Evolutionary conservation across 2,329 filamentous ascomycete genomes (phyloP).

Genomic region (Botrytis tulipae): DNA sequence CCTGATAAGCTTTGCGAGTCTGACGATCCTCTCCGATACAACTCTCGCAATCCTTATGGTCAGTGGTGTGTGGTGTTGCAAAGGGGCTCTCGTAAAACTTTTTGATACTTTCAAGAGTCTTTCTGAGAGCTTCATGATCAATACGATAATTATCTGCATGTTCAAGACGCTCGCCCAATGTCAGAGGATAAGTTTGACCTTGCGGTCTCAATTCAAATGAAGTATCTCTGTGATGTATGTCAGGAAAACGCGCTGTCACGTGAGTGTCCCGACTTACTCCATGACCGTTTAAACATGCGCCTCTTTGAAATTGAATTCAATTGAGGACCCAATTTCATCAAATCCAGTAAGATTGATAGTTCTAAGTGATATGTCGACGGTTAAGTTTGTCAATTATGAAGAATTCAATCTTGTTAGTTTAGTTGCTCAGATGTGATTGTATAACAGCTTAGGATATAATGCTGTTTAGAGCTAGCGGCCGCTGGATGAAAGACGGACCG

Average conservation of each 20-base stretch:
- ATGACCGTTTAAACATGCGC: background rate
- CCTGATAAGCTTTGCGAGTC: slow-evolving; percentile 32
- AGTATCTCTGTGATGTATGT: slow-evolving; percentile 2
- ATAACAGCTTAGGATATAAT: background rate
- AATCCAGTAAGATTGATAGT: background rate
- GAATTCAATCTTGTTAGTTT: background rate
- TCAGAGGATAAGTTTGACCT: slow-evolving; percentile 27
- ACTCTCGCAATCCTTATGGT: slow-evolving; percentile 29
- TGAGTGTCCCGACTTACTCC: slow-evolving; percentile 16
- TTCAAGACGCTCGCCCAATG: slow-evolving; percentile 30
- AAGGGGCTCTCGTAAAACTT: slow-evolving; percentile 24
- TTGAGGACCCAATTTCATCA: background rate
- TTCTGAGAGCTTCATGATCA: slow-evolving; percentile 29
- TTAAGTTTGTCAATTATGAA: background rate
- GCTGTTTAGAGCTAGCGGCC: slow-evolving; percentile 1
- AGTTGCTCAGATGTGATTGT: background rate
- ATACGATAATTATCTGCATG: slow-evolving; percentile 30
- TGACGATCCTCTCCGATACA: slow-evolving; percentile 31
- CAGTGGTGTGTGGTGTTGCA: slow-evolving; percentile 29
- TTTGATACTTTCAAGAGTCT: slow-evolving; percentile 22
- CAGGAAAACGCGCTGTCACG: slow-evolving; percentile 14
- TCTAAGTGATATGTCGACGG: background rate
- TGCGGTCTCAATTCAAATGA: slow-evolving; percentile 17
- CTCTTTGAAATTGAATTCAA: background rate
- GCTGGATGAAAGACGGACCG: slow-evolving; percentile 18